A percentile compares a stretch with the other conserved stretches of the same genome.
Conservation (phyloP, 805 yeast species). For the Pichia rugopelliculosa region DNA sequence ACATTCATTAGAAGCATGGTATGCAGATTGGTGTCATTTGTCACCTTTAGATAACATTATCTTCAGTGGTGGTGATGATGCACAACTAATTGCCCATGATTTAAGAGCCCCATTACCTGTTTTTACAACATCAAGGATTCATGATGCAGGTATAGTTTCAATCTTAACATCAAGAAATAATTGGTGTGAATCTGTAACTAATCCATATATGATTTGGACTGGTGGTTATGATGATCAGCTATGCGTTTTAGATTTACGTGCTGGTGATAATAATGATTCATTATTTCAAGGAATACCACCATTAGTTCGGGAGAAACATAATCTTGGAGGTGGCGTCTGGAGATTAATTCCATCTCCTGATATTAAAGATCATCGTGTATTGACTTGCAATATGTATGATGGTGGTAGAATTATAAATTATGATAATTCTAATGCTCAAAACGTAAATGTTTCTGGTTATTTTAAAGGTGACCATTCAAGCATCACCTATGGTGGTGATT, state of each 20-base stretch:
- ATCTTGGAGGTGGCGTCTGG: slow-evolving; percentile 95
- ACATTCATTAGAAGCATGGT: slow-evolving; percentile 87
- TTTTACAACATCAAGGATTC: slow-evolving; percentile 46
- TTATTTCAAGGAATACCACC: slow-evolving; percentile 42
- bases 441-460: slow-evolving; percentile 30
- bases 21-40: slow-evolving; percentile 58
- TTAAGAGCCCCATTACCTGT: slow-evolving; percentile 33
- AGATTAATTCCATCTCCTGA: slow-evolving; percentile 62
- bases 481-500: slow-evolving; percentile 95
- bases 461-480: slow-evolving; percentile 73
- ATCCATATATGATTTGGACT: slow-evolving; percentile 56
- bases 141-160: slow-evolving; percentile 87
- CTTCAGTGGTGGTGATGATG: slow-evolving; percentile 90
- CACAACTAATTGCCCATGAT: slow-evolving; percentile 69
- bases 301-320: slow-evolving; percentile 32
- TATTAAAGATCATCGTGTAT: slow-evolving; percentile 36
- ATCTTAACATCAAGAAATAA: slow-evolving; percentile 46
- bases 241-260: slow-evolving; percentile 61
- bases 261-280: slow-evolving; percentile 24
- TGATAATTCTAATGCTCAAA: slow-evolving; percentile 18
- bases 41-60: slow-evolving; percentile 49
- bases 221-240: slow-evolving; percentile 89
- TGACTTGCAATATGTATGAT: slow-evolving; percentile 91
- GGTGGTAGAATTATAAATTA: slow-evolving; percentile 68
- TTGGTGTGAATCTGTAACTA: slow-evolving; percentile 31